Evolutionary conservation across 1,284 basidiomycete species (phyloP).

Genomic region (Leucoagaricus sp.): DNA sequence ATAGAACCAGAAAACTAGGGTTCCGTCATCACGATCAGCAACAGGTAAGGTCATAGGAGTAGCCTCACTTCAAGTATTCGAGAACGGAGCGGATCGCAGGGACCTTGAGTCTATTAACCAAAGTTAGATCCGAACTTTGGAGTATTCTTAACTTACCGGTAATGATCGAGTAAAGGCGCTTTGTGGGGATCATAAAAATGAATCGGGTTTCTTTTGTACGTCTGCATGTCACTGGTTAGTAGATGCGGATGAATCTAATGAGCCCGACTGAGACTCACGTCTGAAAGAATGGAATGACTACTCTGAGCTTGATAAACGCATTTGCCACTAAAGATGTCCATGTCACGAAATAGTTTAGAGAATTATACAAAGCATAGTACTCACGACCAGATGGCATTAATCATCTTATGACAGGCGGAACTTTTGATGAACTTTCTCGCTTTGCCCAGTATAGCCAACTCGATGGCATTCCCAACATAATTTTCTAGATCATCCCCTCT

Average conservation of each 20-base stretch:
- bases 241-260: not conserved
- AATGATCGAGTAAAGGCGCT: conserved; percentile 91
- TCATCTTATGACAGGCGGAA: conserved; percentile 85
- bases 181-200: conserved; percentile 94
- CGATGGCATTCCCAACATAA: conserved; percentile 85
- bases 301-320: conserved; percentile 90
- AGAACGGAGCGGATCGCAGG: conserved; percentile 88
- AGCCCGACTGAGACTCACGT: conserved; percentile 6
- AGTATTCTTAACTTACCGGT: conserved; percentile 54
- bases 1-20: conserved; percentile 80
- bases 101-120: conserved; percentile 75
- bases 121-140: conserved; percentile 4
- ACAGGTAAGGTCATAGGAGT: not conserved
- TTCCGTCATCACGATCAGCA: conserved; percentile 31
- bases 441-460: conserved; percentile 86
- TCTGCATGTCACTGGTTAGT: conserved; percentile 47
- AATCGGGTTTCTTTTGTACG: conserved; percentile 89
- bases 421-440: conserved; percentile 88
- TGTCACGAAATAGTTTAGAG: conserved; percentile 9
- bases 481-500: conserved; percentile 77
- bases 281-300: conserved; percentile 59
- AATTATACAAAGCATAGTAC: conserved; percentile 21
- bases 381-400: conserved; percentile 78
- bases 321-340: conserved; percentile 56
- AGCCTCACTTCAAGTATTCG: conserved; percentile 78